These are phyloP conservation scores for Choanephora cucurbitarum DNA, from an alignment of 371 early-diverging fungal genomes.

Conservation along the genomic window DNA sequence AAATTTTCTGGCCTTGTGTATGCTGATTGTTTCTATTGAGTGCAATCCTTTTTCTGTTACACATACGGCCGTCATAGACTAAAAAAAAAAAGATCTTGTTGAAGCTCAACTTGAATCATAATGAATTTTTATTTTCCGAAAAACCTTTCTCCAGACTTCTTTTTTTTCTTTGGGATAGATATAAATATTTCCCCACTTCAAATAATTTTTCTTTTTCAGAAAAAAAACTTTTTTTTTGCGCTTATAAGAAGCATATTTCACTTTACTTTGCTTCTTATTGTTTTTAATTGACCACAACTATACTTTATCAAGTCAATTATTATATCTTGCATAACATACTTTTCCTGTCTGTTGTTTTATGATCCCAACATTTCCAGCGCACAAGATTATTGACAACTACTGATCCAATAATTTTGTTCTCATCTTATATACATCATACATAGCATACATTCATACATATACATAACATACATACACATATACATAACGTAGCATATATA, in stretches of 20 bases:
- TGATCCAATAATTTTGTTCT: constrained; percentile 25
- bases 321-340: neutral
- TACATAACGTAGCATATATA: neutral
- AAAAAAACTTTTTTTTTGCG: no score
- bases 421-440: constrained; percentile 6
- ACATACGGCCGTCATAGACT: constrained; percentile 22
- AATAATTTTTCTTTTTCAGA: neutral
- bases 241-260: neutral
- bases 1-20: neutral
- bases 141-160: neutral
- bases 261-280: neutral
- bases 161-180: constrained; percentile 3
- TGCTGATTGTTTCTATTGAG: constrained; percentile 1
- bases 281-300: constrained; percentile 11
- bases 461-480: constrained; percentile 1
- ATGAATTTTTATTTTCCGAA: constrained; percentile 3
- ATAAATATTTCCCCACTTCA: neutral
- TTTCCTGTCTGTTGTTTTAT: constrained; percentile 26
- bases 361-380: constrained; percentile 20
- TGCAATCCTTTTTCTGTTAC: constrained; percentile 4
- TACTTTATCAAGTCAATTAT: constrained; percentile 16
- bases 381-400: constrained; percentile 28
- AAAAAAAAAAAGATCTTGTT: constrained; percentile 12
- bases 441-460: no score
- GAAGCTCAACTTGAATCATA: constrained; percentile 29